Base-by-base conservation (phyloP, 345 rosid species). In the Physaria fendleri region DNA sequence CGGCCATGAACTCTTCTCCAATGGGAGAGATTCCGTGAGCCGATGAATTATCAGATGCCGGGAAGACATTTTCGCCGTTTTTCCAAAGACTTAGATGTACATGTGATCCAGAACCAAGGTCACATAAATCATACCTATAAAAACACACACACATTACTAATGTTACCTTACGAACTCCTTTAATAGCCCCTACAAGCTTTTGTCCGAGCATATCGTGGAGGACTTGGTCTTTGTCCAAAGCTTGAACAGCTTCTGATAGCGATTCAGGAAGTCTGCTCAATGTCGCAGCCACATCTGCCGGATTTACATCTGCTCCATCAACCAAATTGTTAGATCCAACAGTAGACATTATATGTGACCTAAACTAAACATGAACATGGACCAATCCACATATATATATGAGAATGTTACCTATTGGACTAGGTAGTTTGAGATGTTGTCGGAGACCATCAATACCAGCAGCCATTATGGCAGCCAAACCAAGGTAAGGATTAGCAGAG, bases 371-470 rank as follows among this genome's bases (percentile, higher is more conserved):
- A 34, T 34, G 15, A n/a, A 34, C 13, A 34, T 34, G 39, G 39
- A 34, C 3, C 39, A 7, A 34, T 34, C 39, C 39, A 34, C 3
- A 12, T 51, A 9, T 9, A 15, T 52, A 52, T 21, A 32, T 22
- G 13, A 41, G 44, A 55, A 42, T 8, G 35, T 68, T 80, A 93
- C 99, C 90, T 54, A 85, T 74, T 63, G 95, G 91, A 55, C 70
- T 81, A 11, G 99, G 99, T 23, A 93, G 78, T 29, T 15, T 71
- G 49, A 86, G 85, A 51, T 81, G 83, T 65, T 66, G 76, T 18
- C 90, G 59, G 30, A 93, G 89, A 58, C 99, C 99, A 74, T 89
- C 97, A 54, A 89, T 83, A 33, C 99, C 99, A 39, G 91, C 90
- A 45, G 95, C 88, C 71, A 79, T 40, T 39, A 93, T 81, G 39